Evolutionary conservation across 768 basidiomycete species (phyloP), one percentile per base, ranked within the genome.

Genomic region (Lactarius hatsudake): DNA sequence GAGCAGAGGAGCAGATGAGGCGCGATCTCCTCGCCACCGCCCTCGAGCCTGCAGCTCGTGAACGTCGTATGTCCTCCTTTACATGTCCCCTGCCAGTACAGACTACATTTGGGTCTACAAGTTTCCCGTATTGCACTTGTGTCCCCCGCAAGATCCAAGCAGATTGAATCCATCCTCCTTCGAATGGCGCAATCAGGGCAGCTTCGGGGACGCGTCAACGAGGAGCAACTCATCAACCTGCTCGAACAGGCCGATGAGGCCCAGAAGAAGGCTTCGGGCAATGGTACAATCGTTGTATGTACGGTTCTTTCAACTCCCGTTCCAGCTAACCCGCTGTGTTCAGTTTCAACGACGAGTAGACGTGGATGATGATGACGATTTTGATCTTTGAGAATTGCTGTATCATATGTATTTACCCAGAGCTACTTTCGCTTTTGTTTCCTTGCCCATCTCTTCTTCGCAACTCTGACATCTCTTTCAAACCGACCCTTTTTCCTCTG

Each of bases 91-190:
- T 23, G 23, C 28, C 34, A 65, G 13, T 30, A 55, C 23, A 43
- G 26, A 45, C 36, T 48, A 28, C 26, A 15, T 62, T 17, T 40
- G 18, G 0, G n/a, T 26, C 15, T 59, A 51, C 9, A 73, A 96
- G 94, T 96, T 64, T 88, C 91, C 12, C 87, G 95, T 59, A 96
- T 96, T 69, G 84, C 88, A 5, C 86, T 96, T 34, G 94, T 96
- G 71, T 90, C 91, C 70, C 88, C 92, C 0, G 87, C 91, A 48
- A 81, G 92, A 74, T 89, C 93, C 20, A 83, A 83, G 69, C 87
- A 93, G 75, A 91, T 96, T 71, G 91, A 95, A 77, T 79, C 78
- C 3, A 86, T 94, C 65, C 80, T 96, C 38, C 71, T 90, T 48
- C 83, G 91, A 48, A 93, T 94, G 90, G 92, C 87, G 9, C 91